These are phyloP conservation scores for Epichloe sibirici DNA, from an alignment of 2,329 filamentous ascomycete genomes.

Conservation along the genomic window DNA sequence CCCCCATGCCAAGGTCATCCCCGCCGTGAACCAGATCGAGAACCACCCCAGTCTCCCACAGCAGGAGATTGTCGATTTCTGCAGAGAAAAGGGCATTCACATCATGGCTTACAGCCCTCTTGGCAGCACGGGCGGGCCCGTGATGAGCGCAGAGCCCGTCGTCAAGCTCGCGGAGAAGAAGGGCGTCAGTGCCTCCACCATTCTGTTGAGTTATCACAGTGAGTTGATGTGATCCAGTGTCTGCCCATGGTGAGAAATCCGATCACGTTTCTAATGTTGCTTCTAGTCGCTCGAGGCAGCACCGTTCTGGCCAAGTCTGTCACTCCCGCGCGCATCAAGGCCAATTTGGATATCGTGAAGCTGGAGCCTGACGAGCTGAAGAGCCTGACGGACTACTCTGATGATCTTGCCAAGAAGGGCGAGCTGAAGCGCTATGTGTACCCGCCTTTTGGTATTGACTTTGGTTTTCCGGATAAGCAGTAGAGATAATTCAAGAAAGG, in stretches of 20 bases:
- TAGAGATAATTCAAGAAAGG: constrained; percentile 2
- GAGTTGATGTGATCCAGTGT: constrained; percentile 17
- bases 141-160: constrained; percentile 50
- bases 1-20: constrained; percentile 38
- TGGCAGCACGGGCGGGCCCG: constrained; percentile 50
- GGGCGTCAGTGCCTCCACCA: constrained; percentile 44
- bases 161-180: constrained; percentile 53
- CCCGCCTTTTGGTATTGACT: constrained; percentile 55
- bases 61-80: constrained; percentile 58
- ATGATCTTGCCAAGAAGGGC: constrained; percentile 33
- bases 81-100: constrained; percentile 55
- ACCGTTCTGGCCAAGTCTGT: constrained; percentile 67
- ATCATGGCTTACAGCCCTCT: constrained; percentile 62
- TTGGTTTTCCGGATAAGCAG: constrained; percentile 60
- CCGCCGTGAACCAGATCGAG: constrained; percentile 62
- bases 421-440: constrained; percentile 52
- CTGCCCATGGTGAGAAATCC: too few relatives aligned
- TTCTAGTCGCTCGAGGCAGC: constrained; percentile 51
- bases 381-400: constrained; percentile 45
- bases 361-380: constrained; percentile 51
- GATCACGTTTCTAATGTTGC: too few relatives aligned
- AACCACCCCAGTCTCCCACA: constrained; percentile 62
- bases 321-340: constrained; percentile 53
- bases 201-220: constrained; percentile 64
- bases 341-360: constrained; percentile 55